Conservation (phyloP, 1,139 yeast species). For the Geotrichum europaeum region DNA sequence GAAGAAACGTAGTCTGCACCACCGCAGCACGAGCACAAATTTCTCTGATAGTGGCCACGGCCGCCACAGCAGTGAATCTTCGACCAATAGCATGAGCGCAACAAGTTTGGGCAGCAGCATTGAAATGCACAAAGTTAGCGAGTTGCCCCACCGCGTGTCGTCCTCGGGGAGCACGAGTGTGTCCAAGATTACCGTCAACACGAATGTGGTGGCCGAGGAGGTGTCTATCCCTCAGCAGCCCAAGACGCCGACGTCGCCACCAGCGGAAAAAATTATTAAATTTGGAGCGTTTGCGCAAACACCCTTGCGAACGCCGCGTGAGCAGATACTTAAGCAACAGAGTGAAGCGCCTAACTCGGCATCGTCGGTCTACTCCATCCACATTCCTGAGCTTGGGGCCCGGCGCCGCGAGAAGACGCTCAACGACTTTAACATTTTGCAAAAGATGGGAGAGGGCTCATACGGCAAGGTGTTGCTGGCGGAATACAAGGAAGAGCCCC, state of each 20-base stretch:
- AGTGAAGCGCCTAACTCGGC: constrained; percentile 16
- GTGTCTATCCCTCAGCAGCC: constrained; percentile 1
- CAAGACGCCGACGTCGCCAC: constrained; percentile 9
- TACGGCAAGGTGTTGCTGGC: constrained; percentile 89
- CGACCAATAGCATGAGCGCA: constrained; percentile 14
- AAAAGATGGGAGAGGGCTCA: constrained; percentile 92
- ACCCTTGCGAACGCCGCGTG: constrained; percentile 9
- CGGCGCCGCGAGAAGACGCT: constrained; percentile 49
- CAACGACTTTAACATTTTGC: constrained; percentile 61
- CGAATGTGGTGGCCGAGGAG: background rate
- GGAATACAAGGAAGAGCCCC: constrained; percentile 54
- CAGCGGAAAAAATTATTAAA: background rate
- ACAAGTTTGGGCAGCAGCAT: constrained; percentile 7
- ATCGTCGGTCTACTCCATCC: constrained; percentile 18
- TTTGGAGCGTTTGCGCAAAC: background rate
- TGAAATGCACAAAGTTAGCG: constrained; percentile 7
- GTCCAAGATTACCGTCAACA: background rate
- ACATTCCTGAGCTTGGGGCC: constrained; percentile 32
- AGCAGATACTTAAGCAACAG: constrained; percentile 9
- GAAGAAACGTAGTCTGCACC: constrained; percentile 27
- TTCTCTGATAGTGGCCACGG: constrained; percentile 9
- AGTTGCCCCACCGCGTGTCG: background rate
- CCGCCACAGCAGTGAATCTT: constrained; percentile 14
- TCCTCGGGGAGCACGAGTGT: background rate
- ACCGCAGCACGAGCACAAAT: constrained; percentile 3